Conservation (phyloP, 2,329 filamentous ascomycete species). For the Helicocarpus griseus region DNA sequence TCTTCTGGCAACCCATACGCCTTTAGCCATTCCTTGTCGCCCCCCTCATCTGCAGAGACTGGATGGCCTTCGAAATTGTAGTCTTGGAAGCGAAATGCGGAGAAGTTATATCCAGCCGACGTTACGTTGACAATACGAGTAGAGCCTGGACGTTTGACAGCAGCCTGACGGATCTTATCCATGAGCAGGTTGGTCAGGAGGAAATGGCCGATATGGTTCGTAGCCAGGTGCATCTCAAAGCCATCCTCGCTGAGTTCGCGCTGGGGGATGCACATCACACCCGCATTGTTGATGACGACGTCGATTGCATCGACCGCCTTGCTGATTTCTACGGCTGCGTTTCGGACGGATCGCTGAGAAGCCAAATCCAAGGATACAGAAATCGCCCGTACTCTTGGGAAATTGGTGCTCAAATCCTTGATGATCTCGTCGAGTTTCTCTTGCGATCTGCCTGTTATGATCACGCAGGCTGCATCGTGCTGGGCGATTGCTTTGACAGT, state of each 20-base stretch:
- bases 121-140: slow-evolving; percentile 18
- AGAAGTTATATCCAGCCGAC: slow-evolving; percentile 17
- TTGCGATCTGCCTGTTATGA: slow-evolving; percentile 30
- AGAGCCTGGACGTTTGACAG: background rate
- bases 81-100: slow-evolving; percentile 21
- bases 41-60: background rate
- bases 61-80: slow-evolving; percentile 16
- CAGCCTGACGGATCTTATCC: slow-evolving; percentile 15
- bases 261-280: slow-evolving; percentile 20
- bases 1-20: background rate
- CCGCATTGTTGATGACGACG: slow-evolving; percentile 26
- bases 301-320: slow-evolving; percentile 17
- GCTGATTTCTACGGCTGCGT: slow-evolving; percentile 18
- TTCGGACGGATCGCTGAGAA: slow-evolving; percentile 18
- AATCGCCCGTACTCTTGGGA: background rate
- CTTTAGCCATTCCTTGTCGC: background rate
- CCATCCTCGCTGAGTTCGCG: slow-evolving; percentile 20
- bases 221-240: slow-evolving; percentile 25
- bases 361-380: slow-evolving; percentile 18
- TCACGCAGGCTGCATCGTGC: slow-evolving; percentile 22
- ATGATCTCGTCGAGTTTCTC: slow-evolving; percentile 25
- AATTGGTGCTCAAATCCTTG: slow-evolving; percentile 2
- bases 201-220: slow-evolving; percentile 28
- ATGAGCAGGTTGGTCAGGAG: slow-evolving; percentile 24
- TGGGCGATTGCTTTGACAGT: slow-evolving; percentile 25